These are phyloP conservation scores for Sphaerobolus stellatus DNA, from an alignment of 1,284 basidiomycete genomes.

Conservation along the genomic window DNA sequence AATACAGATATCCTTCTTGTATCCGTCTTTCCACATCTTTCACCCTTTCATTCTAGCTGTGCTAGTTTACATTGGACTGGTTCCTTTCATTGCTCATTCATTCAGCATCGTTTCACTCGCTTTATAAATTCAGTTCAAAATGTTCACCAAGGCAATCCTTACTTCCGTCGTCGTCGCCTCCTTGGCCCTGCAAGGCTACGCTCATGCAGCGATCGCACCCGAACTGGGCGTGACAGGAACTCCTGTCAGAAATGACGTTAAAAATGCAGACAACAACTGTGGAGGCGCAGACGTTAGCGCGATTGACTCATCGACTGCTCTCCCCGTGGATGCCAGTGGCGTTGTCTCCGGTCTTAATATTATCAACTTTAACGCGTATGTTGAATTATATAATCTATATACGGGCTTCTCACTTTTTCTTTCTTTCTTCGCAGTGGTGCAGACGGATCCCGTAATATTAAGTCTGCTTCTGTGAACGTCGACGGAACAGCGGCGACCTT, in stretches of 20 bases:
- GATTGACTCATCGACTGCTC: conserved; percentile 41
- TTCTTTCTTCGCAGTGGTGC: conserved; percentile 35
- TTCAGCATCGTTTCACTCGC: no score
- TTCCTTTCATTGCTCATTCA: no score
- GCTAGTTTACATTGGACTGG: no score
- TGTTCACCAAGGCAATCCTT: no score
- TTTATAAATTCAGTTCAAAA: no score
- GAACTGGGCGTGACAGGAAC: conserved; percentile 46
- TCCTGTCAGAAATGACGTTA: conserved; percentile 43
- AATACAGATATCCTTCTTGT: no score
- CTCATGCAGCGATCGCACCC: conserved; percentile 40
- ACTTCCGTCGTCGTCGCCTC: neutral
- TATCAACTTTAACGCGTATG: conserved; percentile 53
- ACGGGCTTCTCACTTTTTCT: no score
- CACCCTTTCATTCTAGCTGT: no score
- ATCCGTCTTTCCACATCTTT: no score
- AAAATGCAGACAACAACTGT: conserved; percentile 42
- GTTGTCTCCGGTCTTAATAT: conserved; percentile 43
- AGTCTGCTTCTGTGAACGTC: conserved; percentile 39
- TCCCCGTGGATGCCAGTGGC: conserved; percentile 42
- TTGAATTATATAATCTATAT: no score
- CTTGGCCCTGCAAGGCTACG: neutral
- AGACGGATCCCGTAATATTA: conserved; percentile 54
- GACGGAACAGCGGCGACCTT: conserved; percentile 42
- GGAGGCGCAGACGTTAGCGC: conserved; percentile 44